A percentile compares a stretch with the other conserved stretches of the same genome.
phyloP scores from a whole-genome alignment of 108 stramenopile genomes.

The Parietichytrium sp. region DNA sequence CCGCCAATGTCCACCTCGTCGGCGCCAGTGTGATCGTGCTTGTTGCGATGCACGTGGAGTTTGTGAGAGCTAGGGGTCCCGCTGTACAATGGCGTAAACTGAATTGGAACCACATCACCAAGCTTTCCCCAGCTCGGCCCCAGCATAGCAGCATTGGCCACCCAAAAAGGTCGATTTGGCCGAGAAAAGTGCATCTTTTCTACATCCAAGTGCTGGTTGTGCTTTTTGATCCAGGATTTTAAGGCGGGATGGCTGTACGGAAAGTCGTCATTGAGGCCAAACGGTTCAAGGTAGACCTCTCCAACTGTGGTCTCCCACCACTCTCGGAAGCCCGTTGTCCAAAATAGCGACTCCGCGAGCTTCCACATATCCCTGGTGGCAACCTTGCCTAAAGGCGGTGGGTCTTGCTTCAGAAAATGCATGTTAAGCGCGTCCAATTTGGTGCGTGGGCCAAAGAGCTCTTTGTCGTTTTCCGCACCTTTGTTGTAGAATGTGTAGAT shows the following conservation, averaged over 20 bases:
- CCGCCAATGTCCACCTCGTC: conserved; percentile 25
- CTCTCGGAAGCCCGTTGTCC: background rate
- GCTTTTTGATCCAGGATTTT: background rate
- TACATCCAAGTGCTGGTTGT: background rate
- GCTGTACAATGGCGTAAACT: conserved; percentile 29
- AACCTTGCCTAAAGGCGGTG: background rate
- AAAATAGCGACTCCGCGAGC: background rate
- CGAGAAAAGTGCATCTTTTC: background rate
- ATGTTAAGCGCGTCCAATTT: background rate
- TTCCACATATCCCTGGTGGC: background rate
- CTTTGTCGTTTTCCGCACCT: conserved; percentile 18
- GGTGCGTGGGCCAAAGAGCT: background rate
- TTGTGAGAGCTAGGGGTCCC: background rate
- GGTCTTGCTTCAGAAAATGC: background rate
- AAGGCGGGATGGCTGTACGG: conserved; percentile 1
- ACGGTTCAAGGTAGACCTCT: conserved; percentile 32
- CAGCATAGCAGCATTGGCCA: conserved; percentile 14
- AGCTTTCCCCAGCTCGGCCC: background rate
- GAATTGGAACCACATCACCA: conserved; percentile 15
- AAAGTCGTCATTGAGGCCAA: conserved; percentile 30
- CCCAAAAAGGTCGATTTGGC: conserved; percentile 3
- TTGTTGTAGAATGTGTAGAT: conserved; percentile 11
- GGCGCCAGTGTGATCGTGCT: background rate
- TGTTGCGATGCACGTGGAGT: background rate
- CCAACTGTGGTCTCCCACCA: conserved; percentile 34